Evolutionary conservation across 1,284 basidiomycete genomes (phyloP).

Genomic region (Rhodofomes roseus): DNA sequence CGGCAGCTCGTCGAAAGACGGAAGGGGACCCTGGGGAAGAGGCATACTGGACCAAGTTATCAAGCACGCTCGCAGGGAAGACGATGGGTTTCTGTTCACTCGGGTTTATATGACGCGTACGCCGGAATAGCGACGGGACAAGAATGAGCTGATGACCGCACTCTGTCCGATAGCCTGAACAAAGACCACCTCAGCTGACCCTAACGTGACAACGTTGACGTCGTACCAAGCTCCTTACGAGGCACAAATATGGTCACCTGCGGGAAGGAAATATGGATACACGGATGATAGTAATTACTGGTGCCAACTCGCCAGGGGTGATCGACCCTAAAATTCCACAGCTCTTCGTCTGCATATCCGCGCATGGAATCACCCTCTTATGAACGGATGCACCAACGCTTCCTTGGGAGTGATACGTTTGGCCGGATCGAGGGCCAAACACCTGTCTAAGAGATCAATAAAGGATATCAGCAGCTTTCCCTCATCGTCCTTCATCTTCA

Average conservation of each 20-base stretch:
- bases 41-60: background rate
- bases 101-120: background rate
- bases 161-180: background rate
- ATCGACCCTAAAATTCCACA: background rate
- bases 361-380: constrained; percentile 49
- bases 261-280: background rate
- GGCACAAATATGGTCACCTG: background rate
- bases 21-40: constrained; percentile 32
- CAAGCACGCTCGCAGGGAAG: background rate
- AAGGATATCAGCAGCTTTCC: constrained; percentile 80
- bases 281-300: background rate
- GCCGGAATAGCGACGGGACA: background rate
- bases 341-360: background rate
- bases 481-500: constrained; percentile 87
- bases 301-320: background rate
- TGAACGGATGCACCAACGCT: constrained; percentile 85
- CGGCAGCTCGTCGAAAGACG: constrained; percentile 61
- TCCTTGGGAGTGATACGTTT: constrained; percentile 86
- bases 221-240: background rate
- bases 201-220: background rate
- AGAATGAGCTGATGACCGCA: background rate
- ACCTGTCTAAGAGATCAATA: constrained; percentile 90
- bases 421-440: constrained; percentile 86
- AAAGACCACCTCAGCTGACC: background rate
- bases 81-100: no score